Percentiles rank a stretch among this genome's conserved stretches.
Conservation (phyloP, 208 protist genomes). For the Trypanosoma cruzi region DNA sequence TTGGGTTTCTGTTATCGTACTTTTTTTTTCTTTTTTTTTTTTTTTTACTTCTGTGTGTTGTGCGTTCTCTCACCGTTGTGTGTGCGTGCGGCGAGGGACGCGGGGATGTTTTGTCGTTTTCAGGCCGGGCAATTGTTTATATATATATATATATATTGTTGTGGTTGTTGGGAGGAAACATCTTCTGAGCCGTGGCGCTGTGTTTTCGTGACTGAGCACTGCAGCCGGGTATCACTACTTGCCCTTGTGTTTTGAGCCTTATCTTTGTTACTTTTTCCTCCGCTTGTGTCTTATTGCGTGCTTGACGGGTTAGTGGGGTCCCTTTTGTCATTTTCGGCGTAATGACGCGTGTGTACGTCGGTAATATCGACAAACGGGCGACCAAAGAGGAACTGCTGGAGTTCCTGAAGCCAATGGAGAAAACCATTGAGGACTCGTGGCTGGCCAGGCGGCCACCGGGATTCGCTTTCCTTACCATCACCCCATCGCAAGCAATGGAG, state of each 20-base stretch:
- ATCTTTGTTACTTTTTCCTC: background rate
- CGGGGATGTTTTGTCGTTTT: too few relatives aligned
- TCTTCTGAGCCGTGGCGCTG: background rate
- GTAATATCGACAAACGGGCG: slow-evolving; percentile 32
- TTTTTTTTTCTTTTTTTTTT: background rate
- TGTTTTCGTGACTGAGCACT: too few relatives aligned
- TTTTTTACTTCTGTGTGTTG: too few relatives aligned
- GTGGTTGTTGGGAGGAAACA: too few relatives aligned
- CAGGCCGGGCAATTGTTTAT: too few relatives aligned
- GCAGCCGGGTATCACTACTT: background rate
- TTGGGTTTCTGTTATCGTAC: background rate
- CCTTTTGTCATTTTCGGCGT: background rate
- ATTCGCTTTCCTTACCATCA: slow-evolving; percentile 32
- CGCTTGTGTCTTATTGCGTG: slow-evolving; percentile 1
- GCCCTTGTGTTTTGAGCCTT: background rate
- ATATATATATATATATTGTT: too few relatives aligned
- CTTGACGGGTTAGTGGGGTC: background rate
- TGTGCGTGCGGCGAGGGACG: too few relatives aligned
- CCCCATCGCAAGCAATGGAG: slow-evolving; percentile 13
- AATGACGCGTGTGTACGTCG: slow-evolving; percentile 35
- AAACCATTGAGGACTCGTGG: slow-evolving; percentile 33
- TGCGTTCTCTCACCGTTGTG: too few relatives aligned
- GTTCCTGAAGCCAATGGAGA: slow-evolving; percentile 31
- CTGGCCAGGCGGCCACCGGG: slow-evolving; percentile 25
- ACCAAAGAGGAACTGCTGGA: slow-evolving; percentile 34